Base-by-base conservation (phyloP, 2,329 filamentous ascomycete genomes). In the Colletotrichum higginsianum region DNA sequence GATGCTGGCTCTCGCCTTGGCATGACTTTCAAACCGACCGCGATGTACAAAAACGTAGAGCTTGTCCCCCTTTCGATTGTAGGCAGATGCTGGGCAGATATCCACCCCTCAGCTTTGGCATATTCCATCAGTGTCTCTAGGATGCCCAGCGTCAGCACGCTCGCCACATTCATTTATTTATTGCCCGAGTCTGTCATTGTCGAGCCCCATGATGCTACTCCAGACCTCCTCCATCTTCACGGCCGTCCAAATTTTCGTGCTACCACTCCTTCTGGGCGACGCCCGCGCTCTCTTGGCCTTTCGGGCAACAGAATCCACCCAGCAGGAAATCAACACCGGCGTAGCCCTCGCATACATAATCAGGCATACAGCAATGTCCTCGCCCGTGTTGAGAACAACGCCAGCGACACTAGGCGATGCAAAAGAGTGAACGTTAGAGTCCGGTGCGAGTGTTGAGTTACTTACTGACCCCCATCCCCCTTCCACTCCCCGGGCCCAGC, bases 401-500 rank as follows among this genome's bases (percentile, higher is more conserved):
- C 42, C 4, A 61, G 52, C 38, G 46, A 35, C 16, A 61, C 46
- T 60, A 40, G 55, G 21, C 64, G 60, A 46, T 66, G 64, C 64
- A 66, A 46, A 0, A 44, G 35, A 40, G 38, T 52, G 35, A 66
- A 52, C 8, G 38, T 66, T 56, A 49, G 46, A 13, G 23, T 66
- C 23, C 55, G 64, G 8, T 55, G 35, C n/a, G 55, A 61, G 46
- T 66, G 64, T 46, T 66, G 26, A 16, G 55, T 52, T 38, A 11
- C 35, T 38, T 8, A 11, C 35, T 38, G 9, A 11, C 35, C 9
- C 47, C 21, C 26, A 2, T 8, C 0, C n/a, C 38, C 21, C 21
- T 23, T 15, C 49, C 49, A 13, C 2, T 16, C 50, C 50, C 23
- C 9, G 23, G 12, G 26, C n/a, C 46, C 8, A 49, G 46, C 46